Base-by-base conservation (phyloP, 257 asterid species). In the Nicotiana obtusifolia region DNA sequence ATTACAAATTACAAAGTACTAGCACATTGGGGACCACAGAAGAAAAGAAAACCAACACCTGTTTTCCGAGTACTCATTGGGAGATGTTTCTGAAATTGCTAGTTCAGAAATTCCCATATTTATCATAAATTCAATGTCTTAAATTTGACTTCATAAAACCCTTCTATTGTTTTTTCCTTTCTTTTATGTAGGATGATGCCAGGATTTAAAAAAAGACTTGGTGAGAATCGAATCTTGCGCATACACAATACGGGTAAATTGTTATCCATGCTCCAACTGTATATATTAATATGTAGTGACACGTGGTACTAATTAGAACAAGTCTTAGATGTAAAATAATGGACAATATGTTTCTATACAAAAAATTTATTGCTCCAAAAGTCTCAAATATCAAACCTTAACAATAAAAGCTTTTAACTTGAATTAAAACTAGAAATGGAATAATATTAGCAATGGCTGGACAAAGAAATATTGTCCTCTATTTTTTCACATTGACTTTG, bases 151-250 rank as follows among this genome's bases (percentile, higher is more conserved):
- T 73, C 4, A 47, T 24, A 14, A 17, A 69, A 47, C 14, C 5
- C 19, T 11, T 15, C 0, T 4, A 52, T 4, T 3, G 0, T 4
- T 8, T 19, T 3, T 6, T 22, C 4, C 4, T 16, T 3, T 0
- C 30, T 71, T 44, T 56, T 17, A 5, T n/a, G 35, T 3, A 5
- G 19, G 35, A 13, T 56, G 31, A 69, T 1, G 77, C 31, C 6
- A 19, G 5, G 14, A 37, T 35, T 68, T 49, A 0, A n/a, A 24
- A 24, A 33, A 66, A 66, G 76, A 68, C 11, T 57, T 57, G 11
- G 62, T 57, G n/a, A 19, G 62, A 19, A 24, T 5, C 6, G 8
- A 33, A 10, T 7, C 11, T 62, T 24, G 35, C 3, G 5, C 10
- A 5, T 35, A 35, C 4, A 10, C 11, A n/a, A n/a, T 68, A 52